These are phyloP conservation scores for Penicillium egyptiacum DNA, from an alignment of 495 filamentous ascomycete genomes.

Conservation along the genomic window DNA sequence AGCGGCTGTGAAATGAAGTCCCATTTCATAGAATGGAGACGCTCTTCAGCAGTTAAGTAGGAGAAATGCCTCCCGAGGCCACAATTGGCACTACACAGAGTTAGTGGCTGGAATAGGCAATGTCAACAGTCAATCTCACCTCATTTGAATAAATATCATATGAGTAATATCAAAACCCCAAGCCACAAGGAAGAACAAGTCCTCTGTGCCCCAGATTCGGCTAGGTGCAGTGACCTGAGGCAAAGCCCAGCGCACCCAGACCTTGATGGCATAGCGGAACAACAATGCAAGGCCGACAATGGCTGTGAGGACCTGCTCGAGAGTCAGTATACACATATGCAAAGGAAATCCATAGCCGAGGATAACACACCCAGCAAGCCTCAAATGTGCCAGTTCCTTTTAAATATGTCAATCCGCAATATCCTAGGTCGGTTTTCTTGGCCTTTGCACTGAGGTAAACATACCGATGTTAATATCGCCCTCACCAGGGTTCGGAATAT, in stretches of 20 bases:
- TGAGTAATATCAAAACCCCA: constrained; percentile 36
- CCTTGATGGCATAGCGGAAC: constrained; percentile 36
- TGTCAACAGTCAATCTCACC: constrained; percentile 19
- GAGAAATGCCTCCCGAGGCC: constrained; percentile 38
- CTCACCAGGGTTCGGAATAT: constrained; percentile 30
- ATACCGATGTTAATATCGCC: constrained; percentile 36
- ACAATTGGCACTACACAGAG: constrained; percentile 24
- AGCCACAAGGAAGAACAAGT: constrained; percentile 33
- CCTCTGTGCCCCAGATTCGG: constrained; percentile 39
- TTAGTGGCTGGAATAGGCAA: not conserved
- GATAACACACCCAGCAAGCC: constrained; percentile 33
- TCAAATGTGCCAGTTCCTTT: constrained; percentile 28
- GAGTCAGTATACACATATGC: constrained; percentile 1
- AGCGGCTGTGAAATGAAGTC: constrained; percentile 38
- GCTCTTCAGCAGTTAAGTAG: constrained; percentile 25
- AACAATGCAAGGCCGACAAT: constrained; percentile 32
- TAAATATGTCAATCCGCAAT: not conserved
- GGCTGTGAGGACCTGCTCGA: constrained; percentile 30
- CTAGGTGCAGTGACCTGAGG: constrained; percentile 35
- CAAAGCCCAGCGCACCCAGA: constrained; percentile 38
- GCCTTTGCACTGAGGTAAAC: constrained; percentile 2
- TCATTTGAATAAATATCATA: constrained; percentile 34
- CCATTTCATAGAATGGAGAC: constrained; percentile 29
- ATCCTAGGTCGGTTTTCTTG: not conserved
- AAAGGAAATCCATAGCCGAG: not conserved